Evolutionary conservation across 768 basidiomycete species (phyloP).

Genomic region (Tricholoma saponaceum): DNA sequence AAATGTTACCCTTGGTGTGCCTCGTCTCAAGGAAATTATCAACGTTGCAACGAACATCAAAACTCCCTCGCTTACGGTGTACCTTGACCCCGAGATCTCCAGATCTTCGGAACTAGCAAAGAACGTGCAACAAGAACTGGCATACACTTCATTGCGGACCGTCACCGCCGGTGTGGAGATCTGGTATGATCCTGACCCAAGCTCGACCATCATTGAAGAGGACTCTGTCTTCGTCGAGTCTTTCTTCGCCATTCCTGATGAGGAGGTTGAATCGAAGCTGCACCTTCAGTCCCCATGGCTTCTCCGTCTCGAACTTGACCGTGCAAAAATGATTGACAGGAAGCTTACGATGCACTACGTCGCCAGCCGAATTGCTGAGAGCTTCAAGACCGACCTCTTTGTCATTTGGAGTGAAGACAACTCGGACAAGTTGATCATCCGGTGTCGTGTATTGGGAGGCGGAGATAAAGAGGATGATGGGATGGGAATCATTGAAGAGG

Average conservation of each 20-base stretch:
- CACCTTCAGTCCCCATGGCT: constrained; percentile 96
- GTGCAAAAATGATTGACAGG: constrained; percentile 96
- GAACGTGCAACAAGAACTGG: constrained; percentile 88
- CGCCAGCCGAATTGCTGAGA: constrained; percentile 88
- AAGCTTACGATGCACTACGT: constrained; percentile 95
- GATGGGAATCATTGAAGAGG: constrained; percentile 76
- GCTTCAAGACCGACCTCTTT: constrained; percentile 93
- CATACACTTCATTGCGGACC: constrained; percentile 90
- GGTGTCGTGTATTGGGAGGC: constrained; percentile 87
- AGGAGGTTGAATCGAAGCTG: constrained; percentile 87
- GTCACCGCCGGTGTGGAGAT: constrained; percentile 96
- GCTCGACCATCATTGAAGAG: constrained; percentile 92
- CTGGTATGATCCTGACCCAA: constrained; percentile 94
- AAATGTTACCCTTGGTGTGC: constrained; percentile 99
- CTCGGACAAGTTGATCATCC: constrained; percentile 94
- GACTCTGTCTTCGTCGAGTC: constrained; percentile 95
- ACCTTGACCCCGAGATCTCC: constrained; percentile 71
- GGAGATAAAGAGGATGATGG: constrained; percentile 85
- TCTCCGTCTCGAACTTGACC: constrained; percentile 93
- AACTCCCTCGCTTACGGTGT: constrained; percentile 94
- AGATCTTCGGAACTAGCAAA: constrained; percentile 64
- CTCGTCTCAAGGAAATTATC: constrained; percentile 98
- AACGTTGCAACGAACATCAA: constrained; percentile 99
- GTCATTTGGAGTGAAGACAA: constrained; percentile 99
- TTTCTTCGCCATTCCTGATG: constrained; percentile 99